Base-by-base conservation (phyloP, 345 rosid species). In the Salix brachista region DNA sequence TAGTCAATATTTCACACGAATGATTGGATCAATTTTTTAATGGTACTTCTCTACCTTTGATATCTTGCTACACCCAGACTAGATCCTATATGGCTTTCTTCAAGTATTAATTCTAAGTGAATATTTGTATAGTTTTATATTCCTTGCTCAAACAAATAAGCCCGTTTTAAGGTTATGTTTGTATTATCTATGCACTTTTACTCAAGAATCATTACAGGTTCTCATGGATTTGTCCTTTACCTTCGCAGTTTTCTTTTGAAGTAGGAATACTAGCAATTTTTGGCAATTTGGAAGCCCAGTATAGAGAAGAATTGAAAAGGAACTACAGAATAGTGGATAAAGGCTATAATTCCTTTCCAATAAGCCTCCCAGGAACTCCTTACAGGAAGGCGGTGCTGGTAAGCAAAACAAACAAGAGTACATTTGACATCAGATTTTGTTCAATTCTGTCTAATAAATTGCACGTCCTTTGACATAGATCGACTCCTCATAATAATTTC, bases 331-430 rank as follows among this genome's bases (percentile, higher is more conserved):
- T 86, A 67, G 80, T 96, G 1, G 96, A 91, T 54, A 85, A 79
- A 84, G 99, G 98, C 75, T 96, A 93, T 85, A 96, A 96, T 78
- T 91, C 93, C 1, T 91, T 91, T 78, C 97, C 97, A 18, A 90
- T 91, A 39, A 80, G 80, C 74, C 81, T 96, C 19, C 98, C 99
- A 0, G 99, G 97, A 80, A 89, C 94, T 71, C 81, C 87, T 3
- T 93, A 90, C 81, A 65, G 79, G 81, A 91, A 84, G 85, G 98
- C 99, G n/a, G 18, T 85, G 37, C 64, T 60, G 81, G 92, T 87
- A 76, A 75, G 84, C 70, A 41, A 19, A 70, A 25, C 26, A 39
- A 25, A 73, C 48, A 14, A 58, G 64, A 58, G 16, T 10, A 23
- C 64, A 58, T 23, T 58, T 58, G 13, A 12, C 64, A 8, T 58